These are phyloP conservation scores for Phytophthora fragariae DNA, from an alignment of 352 stramenopile species.

Conservation along the genomic window DNA sequence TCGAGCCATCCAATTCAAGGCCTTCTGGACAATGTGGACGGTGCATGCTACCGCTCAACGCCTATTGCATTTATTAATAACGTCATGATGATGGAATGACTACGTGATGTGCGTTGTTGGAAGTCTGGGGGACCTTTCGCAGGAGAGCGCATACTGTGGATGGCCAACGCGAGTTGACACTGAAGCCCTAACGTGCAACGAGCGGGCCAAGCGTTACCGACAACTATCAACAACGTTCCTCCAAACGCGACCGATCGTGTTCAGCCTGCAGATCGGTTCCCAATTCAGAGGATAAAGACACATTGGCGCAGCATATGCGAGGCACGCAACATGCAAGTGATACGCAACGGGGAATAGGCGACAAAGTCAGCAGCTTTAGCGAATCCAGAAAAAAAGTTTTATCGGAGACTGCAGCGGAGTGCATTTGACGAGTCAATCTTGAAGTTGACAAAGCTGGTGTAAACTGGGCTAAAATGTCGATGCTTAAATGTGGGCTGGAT, in stretches of 20 bases:
- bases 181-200: not conserved
- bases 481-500: too few species aligned
- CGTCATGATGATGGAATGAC: not conserved
- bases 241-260: not conserved
- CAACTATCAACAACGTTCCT: not conserved
- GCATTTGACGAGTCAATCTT: too few species aligned
- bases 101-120: not conserved
- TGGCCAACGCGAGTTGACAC: not conserved
- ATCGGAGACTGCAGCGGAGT: too few species aligned
- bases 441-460: too few species aligned
- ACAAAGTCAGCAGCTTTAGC: not conserved
- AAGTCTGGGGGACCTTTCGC: not conserved
- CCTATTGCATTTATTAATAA: not conserved
- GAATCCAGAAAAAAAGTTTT: not conserved
- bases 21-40: too few species aligned
- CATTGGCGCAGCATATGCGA: not conserved
- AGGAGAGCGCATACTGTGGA: not conserved
- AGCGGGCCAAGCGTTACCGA: not conserved
- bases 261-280: not conserved
- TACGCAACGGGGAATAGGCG: not conserved
- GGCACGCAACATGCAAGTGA: not conserved
- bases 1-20: too few species aligned
- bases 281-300: not conserved
- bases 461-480: too few species aligned
- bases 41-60: too few species aligned